phyloP scores from a whole-genome alignment of 202 grass and related monocot genomes.

The Schoenoplectus triqueter region DNA sequence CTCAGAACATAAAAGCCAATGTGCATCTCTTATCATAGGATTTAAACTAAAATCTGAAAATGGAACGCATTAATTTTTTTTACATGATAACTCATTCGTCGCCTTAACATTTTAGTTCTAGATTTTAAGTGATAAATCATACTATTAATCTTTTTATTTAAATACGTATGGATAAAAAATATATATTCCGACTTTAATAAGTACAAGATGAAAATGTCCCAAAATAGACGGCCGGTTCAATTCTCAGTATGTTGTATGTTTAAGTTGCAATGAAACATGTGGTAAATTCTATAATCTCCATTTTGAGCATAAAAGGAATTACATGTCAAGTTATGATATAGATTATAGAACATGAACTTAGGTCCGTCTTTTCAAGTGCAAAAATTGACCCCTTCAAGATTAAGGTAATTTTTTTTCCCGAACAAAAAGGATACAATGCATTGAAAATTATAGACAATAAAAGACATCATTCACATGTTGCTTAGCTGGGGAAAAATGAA shows the following conservation, averaged over 20 bases:
- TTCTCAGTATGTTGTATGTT: background rate
- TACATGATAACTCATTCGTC: too few species aligned
- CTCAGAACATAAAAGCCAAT: background rate
- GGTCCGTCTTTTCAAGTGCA: background rate
- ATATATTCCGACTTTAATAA: background rate
- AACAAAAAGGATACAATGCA: conserved; percentile 13
- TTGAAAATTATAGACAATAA: background rate
- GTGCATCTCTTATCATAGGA: background rate
- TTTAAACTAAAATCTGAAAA: background rate
- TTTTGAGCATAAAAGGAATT: background rate
- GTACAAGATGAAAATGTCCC: too few species aligned
- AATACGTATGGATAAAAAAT: too few species aligned
- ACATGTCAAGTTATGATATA: background rate
- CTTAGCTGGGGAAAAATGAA: conserved; percentile 5
- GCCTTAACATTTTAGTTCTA: too few species aligned
- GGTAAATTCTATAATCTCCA: background rate
- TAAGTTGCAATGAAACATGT: background rate
- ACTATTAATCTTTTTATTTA: background rate
- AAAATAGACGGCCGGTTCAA: background rate
- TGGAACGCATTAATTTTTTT: too few species aligned
- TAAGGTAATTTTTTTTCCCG: background rate
- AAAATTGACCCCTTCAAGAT: background rate
- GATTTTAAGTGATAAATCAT: background rate
- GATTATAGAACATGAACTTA: background rate
- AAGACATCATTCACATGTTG: conserved; percentile 22